Conservation (phyloP, 1,139 yeast species). For the Kodamaea arcana region DNA sequence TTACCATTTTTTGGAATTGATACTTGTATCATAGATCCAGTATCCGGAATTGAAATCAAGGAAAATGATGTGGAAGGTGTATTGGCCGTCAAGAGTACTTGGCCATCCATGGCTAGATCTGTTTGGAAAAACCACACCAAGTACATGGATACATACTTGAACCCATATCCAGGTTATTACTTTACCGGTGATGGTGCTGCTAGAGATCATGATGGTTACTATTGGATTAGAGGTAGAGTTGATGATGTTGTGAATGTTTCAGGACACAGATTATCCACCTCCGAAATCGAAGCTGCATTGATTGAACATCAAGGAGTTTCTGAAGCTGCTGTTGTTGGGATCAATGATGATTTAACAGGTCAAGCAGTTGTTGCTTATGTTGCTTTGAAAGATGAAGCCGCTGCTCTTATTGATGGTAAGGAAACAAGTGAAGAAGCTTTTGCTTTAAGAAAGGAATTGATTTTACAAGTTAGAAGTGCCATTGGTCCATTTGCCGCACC, state of each 20-base stretch:
- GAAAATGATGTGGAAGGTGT: conserved; percentile 98
- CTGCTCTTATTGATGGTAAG: conserved; percentile 35
- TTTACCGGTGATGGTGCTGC: conserved; percentile 99
- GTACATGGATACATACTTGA: conserved; percentile 88
- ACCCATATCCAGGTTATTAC: conserved; percentile 94
- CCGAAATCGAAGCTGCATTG: conserved; percentile 94
- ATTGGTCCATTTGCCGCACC: conserved; percentile 99
- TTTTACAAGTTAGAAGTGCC: conserved; percentile 84
- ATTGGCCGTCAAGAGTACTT: conserved; percentile 77
- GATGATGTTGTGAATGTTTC: conserved; percentile 98
- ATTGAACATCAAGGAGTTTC: conserved; percentile 76
- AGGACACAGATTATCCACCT: conserved; percentile 95
- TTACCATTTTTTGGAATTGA: conserved; percentile 95
- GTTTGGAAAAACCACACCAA: conserved; percentile 89
- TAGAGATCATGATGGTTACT: conserved; percentile 93
- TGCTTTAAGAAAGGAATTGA: conserved; percentile 74
- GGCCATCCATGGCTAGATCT: conserved; percentile 99
- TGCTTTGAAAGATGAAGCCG: conserved; percentile 63
- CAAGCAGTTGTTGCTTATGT: conserved; percentile 96
- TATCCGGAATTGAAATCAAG: conserved; percentile 71
- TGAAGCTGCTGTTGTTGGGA: conserved; percentile 95
- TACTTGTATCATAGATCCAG: conserved; percentile 89
- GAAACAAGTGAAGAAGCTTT: conserved; percentile 49
- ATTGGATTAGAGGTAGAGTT: conserved; percentile 98
- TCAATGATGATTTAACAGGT: conserved; percentile 92